Evolutionary conservation across 345 rosid genomes (phyloP).

Genomic region (Eucalyptus globulus): DNA sequence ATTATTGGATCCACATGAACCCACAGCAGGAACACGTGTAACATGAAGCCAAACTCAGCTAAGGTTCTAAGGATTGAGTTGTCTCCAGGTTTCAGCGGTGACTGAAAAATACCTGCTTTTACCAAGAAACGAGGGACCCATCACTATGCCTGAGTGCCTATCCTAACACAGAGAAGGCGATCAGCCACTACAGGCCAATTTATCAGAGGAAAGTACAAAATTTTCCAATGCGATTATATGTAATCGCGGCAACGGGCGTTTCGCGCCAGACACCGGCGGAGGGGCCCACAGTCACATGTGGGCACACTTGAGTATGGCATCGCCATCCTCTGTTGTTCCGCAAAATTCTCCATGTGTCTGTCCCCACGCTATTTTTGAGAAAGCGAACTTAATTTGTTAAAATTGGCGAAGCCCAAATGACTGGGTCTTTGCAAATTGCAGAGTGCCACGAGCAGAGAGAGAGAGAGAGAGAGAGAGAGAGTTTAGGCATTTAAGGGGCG

Average conservation of each 20-base stretch:
- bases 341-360: background rate
- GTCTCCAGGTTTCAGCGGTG: background rate
- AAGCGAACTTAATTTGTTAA: background rate
- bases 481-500: background rate
- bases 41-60: constrained; percentile 2
- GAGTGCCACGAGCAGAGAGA: background rate
- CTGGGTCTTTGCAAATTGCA: background rate
- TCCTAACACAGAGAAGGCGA: background rate
- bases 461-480: background rate
- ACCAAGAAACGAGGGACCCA: background rate
- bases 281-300: background rate
- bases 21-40: constrained; percentile 1
- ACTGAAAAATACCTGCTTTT: background rate
- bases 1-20: background rate
- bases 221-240: background rate
- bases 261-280: background rate
- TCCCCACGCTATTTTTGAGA: background rate
- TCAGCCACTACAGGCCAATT: background rate
- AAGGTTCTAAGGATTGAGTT: background rate
- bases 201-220: background rate
- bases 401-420: background rate
- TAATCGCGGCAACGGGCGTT: background rate
- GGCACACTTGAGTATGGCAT: background rate
- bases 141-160: background rate
- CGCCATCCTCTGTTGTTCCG: background rate